These are phyloP conservation scores for Colletotrichum spaethianum DNA, from an alignment of 2,329 filamentous ascomycete species.

Conservation along the genomic window DNA sequence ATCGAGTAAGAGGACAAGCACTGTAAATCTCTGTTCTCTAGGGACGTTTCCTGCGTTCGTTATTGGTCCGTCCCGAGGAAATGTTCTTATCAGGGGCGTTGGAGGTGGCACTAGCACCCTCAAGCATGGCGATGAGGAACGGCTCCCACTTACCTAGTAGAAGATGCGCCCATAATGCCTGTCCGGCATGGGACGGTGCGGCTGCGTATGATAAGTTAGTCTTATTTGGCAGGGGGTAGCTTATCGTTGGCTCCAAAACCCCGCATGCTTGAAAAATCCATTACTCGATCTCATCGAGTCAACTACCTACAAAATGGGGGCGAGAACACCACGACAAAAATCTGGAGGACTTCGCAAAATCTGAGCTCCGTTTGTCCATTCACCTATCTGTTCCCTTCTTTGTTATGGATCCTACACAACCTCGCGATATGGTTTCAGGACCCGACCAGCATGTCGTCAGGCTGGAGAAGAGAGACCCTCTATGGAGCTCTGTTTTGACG, in stretches of 20 bases:
- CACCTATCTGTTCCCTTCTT: background rate
- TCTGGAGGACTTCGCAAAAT: background rate
- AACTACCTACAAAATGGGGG: conserved; percentile 37
- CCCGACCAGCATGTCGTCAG: conserved; percentile 8
- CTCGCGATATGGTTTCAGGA: background rate
- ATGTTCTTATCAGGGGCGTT: conserved; percentile 33
- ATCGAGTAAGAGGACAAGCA: conserved; percentile 37
- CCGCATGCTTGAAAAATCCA: conserved; percentile 45
- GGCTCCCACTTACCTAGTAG: conserved; percentile 13
- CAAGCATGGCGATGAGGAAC: conserved; percentile 20
- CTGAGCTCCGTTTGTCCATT: background rate
- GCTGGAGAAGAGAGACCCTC: conserved; percentile 8
- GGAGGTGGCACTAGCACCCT: conserved; percentile 18
- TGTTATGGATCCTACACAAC: background rate
- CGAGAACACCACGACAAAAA: background rate
- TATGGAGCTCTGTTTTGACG: conserved; percentile 3
- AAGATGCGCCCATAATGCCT: background rate
- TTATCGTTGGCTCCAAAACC: conserved; percentile 36
- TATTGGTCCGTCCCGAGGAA: conserved; percentile 27
- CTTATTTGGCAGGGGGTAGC: conserved; percentile 38
- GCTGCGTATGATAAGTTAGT: conserved; percentile 19
- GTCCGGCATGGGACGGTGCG: conserved; percentile 25
- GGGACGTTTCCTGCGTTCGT: background rate
- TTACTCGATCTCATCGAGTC: conserved; percentile 47
- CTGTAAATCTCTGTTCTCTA: background rate